Conservation (phyloP, 768 basidiomycete genomes). For the Lactifluus pinguis region DNA sequence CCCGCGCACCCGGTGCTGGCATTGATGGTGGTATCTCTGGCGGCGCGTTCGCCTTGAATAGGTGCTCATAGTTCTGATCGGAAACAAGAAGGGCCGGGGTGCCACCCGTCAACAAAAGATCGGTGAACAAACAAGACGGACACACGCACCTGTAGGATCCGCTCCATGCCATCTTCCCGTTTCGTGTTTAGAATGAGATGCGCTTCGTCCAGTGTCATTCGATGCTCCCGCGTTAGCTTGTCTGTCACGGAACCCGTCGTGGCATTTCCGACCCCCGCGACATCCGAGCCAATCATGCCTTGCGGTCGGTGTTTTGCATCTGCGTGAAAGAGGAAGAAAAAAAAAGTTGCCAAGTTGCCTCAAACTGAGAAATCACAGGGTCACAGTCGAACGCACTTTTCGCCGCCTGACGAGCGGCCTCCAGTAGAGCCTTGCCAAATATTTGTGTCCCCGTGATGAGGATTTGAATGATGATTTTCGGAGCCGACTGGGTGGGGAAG, state of each 20-base stretch:
- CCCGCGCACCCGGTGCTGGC: slow-evolving; percentile 36
- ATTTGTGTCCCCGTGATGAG: slow-evolving; percentile 68
- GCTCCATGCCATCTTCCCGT: slow-evolving; percentile 58
- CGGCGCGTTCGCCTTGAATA: slow-evolving; percentile 85
- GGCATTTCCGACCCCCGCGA: slow-evolving; percentile 65
- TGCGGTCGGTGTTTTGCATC: slow-evolving; percentile 82
- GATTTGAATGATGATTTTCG: slow-evolving; percentile 71
- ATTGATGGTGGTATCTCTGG: slow-evolving; percentile 42
- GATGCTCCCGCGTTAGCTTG: slow-evolving; percentile 72
- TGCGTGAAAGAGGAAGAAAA: slow-evolving; percentile 24
- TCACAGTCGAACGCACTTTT: slow-evolving; percentile 55
- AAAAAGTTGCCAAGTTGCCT: neutral
- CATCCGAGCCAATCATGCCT: slow-evolving; percentile 55
- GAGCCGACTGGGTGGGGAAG: slow-evolving; percentile 51
- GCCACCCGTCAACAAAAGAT: neutral
- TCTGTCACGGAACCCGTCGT: slow-evolving; percentile 70
- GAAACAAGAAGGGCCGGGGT: neutral
- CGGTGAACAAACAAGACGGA: too few species aligned
- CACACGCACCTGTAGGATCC: slow-evolving; percentile 53
- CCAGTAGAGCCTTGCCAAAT: slow-evolving; percentile 83
- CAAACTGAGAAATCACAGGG: neutral
- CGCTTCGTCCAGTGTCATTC: slow-evolving; percentile 95
- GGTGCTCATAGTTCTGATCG: slow-evolving; percentile 78
- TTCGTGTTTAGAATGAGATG: slow-evolving; percentile 86
- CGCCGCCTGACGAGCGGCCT: slow-evolving; percentile 85